Evolutionary conservation across 1,284 basidiomycete genomes (phyloP).

Genomic region (Pascua sp.): DNA sequence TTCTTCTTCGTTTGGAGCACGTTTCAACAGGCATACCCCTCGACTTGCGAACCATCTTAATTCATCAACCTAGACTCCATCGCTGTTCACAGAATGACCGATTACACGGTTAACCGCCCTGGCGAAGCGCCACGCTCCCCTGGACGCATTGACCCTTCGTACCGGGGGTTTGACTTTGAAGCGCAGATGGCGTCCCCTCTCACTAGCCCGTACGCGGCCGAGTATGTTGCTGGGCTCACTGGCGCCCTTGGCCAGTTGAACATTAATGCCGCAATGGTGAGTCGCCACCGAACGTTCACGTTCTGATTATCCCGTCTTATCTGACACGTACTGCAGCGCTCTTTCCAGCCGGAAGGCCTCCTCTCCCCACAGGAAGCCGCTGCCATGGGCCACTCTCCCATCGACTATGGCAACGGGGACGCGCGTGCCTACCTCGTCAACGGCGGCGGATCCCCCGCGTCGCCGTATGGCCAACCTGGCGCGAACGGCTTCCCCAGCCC

Average conservation of each 20-base stretch:
- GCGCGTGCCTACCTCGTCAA: conserved; percentile 10
- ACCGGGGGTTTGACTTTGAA: not conserved
- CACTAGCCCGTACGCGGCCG: conserved; percentile 6
- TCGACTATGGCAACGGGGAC: conserved; percentile 15
- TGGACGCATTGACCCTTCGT: conserved; percentile 12
- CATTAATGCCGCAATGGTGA: conserved; percentile 17
- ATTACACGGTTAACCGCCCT: conserved; percentile 18
- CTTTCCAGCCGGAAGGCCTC: conserved; percentile 15
- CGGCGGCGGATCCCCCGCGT: conserved; percentile 3
- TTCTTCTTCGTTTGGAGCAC: not conserved
- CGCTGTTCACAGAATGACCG: conserved; percentile 13
- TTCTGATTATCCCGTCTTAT: not conserved
- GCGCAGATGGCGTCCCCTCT: too few species aligned
- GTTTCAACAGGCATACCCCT: not conserved
- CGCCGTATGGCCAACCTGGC: conserved; percentile 13
- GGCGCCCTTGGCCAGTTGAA: conserved; percentile 19
- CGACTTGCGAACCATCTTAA: not conserved
- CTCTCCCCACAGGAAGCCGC: conserved; percentile 10
- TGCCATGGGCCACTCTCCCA: conserved; percentile 14
- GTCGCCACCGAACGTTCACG: not conserved
- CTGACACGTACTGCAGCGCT: conserved; percentile 6
- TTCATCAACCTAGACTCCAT: not conserved
- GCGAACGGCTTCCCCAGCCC: conserved; percentile 1
- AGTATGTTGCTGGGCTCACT: conserved; percentile 15
- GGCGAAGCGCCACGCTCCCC: conserved; percentile 17